These are phyloP conservation scores for Botrytis elliptica DNA, from an alignment of 2,329 filamentous ascomycete species.

Conservation along the genomic window DNA sequence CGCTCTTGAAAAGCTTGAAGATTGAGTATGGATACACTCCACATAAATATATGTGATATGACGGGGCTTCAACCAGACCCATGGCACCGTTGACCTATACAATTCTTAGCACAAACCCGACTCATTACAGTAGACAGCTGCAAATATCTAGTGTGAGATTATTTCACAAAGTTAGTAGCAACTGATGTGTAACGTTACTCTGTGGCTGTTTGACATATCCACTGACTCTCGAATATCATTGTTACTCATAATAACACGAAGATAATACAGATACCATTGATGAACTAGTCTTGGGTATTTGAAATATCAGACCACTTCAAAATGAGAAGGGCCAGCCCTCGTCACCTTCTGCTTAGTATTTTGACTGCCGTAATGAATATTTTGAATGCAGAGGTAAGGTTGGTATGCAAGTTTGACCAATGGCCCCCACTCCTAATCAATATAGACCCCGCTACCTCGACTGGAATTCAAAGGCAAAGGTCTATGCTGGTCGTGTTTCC, in stretches of 20 bases:
- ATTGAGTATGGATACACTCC: background rate
- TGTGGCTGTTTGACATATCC: slow-evolving; percentile 1
- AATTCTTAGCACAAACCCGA: background rate
- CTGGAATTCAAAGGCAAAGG: background rate
- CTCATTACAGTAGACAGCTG: background rate
- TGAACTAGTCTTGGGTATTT: background rate
- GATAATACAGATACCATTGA: background rate
- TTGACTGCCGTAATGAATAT: background rate
- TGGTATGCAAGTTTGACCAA: background rate
- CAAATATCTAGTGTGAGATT: background rate
- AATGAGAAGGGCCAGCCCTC: background rate
- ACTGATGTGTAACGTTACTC: slow-evolving; percentile 10
- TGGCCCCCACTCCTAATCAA: slow-evolving; percentile 10
- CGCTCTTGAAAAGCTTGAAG: background rate
- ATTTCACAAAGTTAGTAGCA: background rate
- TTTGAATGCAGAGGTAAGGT: background rate
- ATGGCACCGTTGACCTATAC: background rate
- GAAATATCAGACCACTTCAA: slow-evolving; percentile 8
- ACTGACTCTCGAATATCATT: background rate
- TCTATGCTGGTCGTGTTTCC: background rate
- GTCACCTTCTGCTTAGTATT: background rate
- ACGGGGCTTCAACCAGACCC: background rate
- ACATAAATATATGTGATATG: background rate
- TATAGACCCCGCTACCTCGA: background rate
- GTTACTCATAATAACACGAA: background rate